Percentiles rank a stretch among this genome's conserved stretches.
phyloP scores from a whole-genome alignment of 2,329 filamentous ascomycete species.

The Xenosphaeropsis pyriputrescens region DNA sequence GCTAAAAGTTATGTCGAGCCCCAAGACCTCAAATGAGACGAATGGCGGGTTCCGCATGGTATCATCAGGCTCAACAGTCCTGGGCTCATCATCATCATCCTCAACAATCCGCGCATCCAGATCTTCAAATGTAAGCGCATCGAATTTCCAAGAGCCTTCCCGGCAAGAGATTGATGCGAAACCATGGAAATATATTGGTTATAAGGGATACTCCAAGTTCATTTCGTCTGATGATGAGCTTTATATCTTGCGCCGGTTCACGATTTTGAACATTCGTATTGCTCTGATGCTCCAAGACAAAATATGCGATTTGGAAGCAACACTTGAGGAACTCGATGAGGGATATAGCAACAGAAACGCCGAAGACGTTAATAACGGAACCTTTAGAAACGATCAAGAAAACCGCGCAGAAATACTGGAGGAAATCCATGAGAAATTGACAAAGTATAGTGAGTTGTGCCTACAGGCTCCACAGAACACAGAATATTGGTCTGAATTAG shows the following conservation, averaged over 20 bases:
- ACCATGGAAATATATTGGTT: conserved; percentile 19
- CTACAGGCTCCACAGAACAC: neutral
- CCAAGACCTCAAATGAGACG: too few relatives aligned
- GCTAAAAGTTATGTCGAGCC: too few relatives aligned
- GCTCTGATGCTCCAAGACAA: conserved; percentile 20
- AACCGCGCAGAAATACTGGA: conserved; percentile 8
- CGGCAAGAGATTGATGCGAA: conserved; percentile 2
- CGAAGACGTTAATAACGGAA: conserved; percentile 14
- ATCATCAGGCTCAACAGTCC: too few relatives aligned
- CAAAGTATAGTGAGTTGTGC: conserved; percentile 13
- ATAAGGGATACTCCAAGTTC: conserved; percentile 14
- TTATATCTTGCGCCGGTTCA: conserved; percentile 20
- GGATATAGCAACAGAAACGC: conserved; percentile 7
- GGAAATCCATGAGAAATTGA: conserved; percentile 6
- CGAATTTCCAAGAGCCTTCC: too few relatives aligned
- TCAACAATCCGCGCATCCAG: too few relatives aligned
- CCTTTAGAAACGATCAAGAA: conserved; percentile 11
- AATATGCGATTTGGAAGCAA: conserved; percentile 15
- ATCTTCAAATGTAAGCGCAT: too few relatives aligned
- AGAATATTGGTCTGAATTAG: neutral
- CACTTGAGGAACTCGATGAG: conserved; percentile 15
- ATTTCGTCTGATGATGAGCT: conserved; percentile 18
- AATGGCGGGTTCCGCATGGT: too few relatives aligned
- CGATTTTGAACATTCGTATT: conserved; percentile 15
- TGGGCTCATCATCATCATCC: too few relatives aligned